Base-by-base conservation (phyloP, 257 asterid species). In the Leptodermis oblonga region DNA sequence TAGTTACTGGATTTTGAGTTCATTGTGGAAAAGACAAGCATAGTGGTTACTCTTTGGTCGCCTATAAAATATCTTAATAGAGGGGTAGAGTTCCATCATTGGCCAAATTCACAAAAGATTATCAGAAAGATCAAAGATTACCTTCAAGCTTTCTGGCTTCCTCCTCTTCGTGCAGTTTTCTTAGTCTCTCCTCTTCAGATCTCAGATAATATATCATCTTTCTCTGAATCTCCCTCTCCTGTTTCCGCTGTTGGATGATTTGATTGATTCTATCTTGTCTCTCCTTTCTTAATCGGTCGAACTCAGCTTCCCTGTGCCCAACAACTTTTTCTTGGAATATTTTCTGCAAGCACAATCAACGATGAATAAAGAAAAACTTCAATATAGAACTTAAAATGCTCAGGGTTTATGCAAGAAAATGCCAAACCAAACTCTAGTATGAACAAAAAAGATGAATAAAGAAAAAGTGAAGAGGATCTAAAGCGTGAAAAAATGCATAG, bases 101-200 rank as follows among this genome's bases (percentile, higher is more conserved):
- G n/a, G n/a, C 74, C 28, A 46, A 60, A 45, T 25, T 3, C 34
- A 25, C 68, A 11, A 34, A 23, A 65, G 31, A 72, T n/a, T 15
- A 53, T 5, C n/a, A 31, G 33, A 17, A 22, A 22, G 25, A 54
- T 46, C 82, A 17, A 22, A 22, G 25, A 54, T 46, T 84, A 92
- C 98, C 98, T 92, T 92, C 97, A 65, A 26, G 91, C 78, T 78
- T 92, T 70, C 87, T 81, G 37, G 90, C 95, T 76, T 86, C 97
- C 83, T 90, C 98, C 85, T 84, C 97, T 72, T 90, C 98, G 17
- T 49, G 91, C 78, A 81, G 33, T 87, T 73, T 86, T 78, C 73
- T 82, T 61, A 79, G 86, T 69, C 83, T 85, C 76, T 90, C 96
- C 81, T 90, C 98, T 77, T 92, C 96, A 20, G 79, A 28, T 75